Evolutionary conservation across 1,284 basidiomycete genomes (phyloP).

Genomic region (Marasmius oreades): DNA sequence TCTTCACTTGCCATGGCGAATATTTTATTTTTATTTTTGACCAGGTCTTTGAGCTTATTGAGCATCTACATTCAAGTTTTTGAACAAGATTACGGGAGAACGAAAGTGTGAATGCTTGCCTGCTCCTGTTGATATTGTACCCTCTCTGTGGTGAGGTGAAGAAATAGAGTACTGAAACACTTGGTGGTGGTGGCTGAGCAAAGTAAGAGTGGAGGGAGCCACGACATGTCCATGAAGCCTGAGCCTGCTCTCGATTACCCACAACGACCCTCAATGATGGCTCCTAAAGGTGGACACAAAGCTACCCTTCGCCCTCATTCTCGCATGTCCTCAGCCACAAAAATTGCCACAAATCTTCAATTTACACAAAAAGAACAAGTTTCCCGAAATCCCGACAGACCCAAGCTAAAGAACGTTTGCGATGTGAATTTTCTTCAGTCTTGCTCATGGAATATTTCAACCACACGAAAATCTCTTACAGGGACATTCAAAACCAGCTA

Average conservation of each 20-base stretch:
- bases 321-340: slow-evolving; percentile 57
- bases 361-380: slow-evolving; percentile 62
- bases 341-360: slow-evolving; percentile 55
- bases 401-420: slow-evolving; percentile 44
- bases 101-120: slow-evolving; percentile 29
- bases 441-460: slow-evolving; percentile 14
- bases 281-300: slow-evolving; percentile 4
- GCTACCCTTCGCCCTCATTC: slow-evolving; percentile 55
- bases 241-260: too few relatives aligned
- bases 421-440: slow-evolving; percentile 17
- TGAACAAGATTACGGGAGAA: not conserved
- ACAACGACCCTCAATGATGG: slow-evolving; percentile 11
- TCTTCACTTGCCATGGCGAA: slow-evolving; percentile 71
- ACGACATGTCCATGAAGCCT: too few relatives aligned
- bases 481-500: slow-evolving; percentile 31
- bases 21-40: slow-evolving; percentile 80
- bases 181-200: not conserved
- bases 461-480: slow-evolving; percentile 18
- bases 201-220: not conserved
- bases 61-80: slow-evolving; percentile 60
- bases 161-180: not conserved
- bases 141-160: slow-evolving; percentile 71
- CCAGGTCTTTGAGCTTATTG: slow-evolving; percentile 92
- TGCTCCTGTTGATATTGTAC: slow-evolving; percentile 95
- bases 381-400: slow-evolving; percentile 44